Base-by-base conservation (phyloP, 495 filamentous ascomycete genomes). In the Aspergillus steynii region DNA sequence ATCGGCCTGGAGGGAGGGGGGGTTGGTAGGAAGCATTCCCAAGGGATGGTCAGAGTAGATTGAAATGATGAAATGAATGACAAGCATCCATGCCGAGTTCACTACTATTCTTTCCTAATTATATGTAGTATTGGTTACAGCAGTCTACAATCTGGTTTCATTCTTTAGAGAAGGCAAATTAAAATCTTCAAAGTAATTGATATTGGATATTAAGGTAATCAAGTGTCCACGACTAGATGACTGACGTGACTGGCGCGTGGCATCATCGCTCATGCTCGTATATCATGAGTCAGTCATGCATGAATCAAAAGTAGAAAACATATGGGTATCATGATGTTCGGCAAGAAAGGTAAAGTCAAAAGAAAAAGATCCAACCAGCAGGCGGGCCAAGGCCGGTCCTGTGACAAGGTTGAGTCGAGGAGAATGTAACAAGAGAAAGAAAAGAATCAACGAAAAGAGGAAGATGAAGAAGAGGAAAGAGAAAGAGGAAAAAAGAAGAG, bases 251-350 rank as follows among this genome's bases (percentile, higher is more conserved):
- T 42, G 12, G 37, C 37, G 37, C 37, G 12, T 42, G 3, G 37
- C 37, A 42, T 42, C 9, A 37, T 42, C 37, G 14, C 37, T 42
- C 37, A 42, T 42, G 37, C 37, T 42, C 37, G 12, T 42, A 42
- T 14, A 42, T 42, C 37, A 42, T 42, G 37, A 42, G 37, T 42
- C 37, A 42, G 37, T 42, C 37, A 42, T 15, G 10, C 37, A 61
- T 42, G 55, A 50, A 62, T 53, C 46, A 54, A 61, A 62, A 20
- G 29, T 51, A 63, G 58, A 63, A 61, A 68, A 64, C 58, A 68
- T 62, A 57, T 65, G 66, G 66, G 66, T 68, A 68, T 68, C 66
- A 65, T 63, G 61, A 57, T 55, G 29, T 59, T 29, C 55, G 34
- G 29, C 31, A 58, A 50, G 45, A 56, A 56, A 42, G 50, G 27